Base-by-base conservation (phyloP, 2,329 filamentous ascomycete species). In the Lasiodiplodia sp. region DNA sequence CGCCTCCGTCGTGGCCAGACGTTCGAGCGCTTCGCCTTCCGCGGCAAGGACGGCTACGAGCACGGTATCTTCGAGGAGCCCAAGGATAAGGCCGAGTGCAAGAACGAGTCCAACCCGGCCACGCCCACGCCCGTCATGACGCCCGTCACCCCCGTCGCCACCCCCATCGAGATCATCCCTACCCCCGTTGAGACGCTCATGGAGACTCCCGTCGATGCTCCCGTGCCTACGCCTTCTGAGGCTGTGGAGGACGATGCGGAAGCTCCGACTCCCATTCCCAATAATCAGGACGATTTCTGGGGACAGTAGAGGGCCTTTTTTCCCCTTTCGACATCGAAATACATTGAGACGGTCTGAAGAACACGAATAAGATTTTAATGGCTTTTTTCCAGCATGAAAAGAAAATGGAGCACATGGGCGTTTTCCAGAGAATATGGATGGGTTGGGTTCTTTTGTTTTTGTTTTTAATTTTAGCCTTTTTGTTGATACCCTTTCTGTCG, bases 21-120 rank as follows among this genome's bases (percentile, higher is more conserved):
- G 25, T 67, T 57, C 40, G 66, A 67, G 53, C 53, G 66, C 40
- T 58, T 60, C 31, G 66, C 66, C 38, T 67, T 67, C 44, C 53
- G 51, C 31, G 38, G 40, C 14, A 58, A 51, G 53, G 53, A 55
- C 12, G 44, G 53, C 16, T 47, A 38, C n/a, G 66, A 67, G 44
- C 66, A 67, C 56, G 66, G 66, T 5, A 60, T 67, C 44, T 51
- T 52, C 21, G 66, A 67, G 38, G 44, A 40, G 3, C 25, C 23
- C 28, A 57, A 57, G 34, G 51, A 57, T n/a, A 51, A 65, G 62
- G 28, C 49, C 16, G 64, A 66, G 16, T 44, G 52, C 51, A 66
- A 66, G 64, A 66, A 57, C 55, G 55, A 57, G 31, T 23, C 55
- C 18, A n/a, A 3, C 14, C 12, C n/a, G 3, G 34, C 55, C 12